These are phyloP conservation scores for Pseudogymnoascus sp. DNA, from an alignment of 2,329 filamentous ascomycete species.

Conservation along the genomic window DNA sequence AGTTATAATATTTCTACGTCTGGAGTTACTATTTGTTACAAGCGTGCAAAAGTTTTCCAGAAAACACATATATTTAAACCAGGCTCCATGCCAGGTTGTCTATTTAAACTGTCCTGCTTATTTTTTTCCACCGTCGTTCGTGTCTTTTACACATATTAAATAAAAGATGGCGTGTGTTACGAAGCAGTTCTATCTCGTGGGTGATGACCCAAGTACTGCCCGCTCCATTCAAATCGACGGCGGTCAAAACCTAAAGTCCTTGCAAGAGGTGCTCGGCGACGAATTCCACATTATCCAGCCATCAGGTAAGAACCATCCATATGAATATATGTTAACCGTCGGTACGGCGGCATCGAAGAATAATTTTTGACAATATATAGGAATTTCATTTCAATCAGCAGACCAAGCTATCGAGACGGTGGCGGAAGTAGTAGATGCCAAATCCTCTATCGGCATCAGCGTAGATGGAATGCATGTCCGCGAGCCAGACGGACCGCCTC, in stretches of 20 bases:
- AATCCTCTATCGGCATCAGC: constrained; percentile 15
- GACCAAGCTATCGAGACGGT: constrained; percentile 16
- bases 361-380: constrained; percentile 5
- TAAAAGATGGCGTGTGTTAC: neutral
- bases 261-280: constrained; percentile 15
- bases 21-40: neutral
- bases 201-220: constrained; percentile 10
- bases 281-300: constrained; percentile 12
- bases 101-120: neutral
- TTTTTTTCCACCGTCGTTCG: neutral
- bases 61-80: neutral
- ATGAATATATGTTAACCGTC: neutral
- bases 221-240: constrained; percentile 13
- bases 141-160: neutral
- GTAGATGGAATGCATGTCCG: constrained; percentile 16
- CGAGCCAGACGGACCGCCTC: constrained; percentile 23
- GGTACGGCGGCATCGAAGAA: neutral
- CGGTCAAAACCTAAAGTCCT: constrained; percentile 14
- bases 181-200: constrained; percentile 13
- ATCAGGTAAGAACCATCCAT: constrained; percentile 15
- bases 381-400: constrained; percentile 16
- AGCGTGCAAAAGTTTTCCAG: neutral
- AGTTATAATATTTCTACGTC: neutral
- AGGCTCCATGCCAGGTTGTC: neutral
- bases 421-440: constrained; percentile 13